Evolutionary conservation across 2,329 filamentous ascomycete species (phyloP), one percentile per base, ranked within the genome.

Genomic region (Claviceps maximensis): DNA sequence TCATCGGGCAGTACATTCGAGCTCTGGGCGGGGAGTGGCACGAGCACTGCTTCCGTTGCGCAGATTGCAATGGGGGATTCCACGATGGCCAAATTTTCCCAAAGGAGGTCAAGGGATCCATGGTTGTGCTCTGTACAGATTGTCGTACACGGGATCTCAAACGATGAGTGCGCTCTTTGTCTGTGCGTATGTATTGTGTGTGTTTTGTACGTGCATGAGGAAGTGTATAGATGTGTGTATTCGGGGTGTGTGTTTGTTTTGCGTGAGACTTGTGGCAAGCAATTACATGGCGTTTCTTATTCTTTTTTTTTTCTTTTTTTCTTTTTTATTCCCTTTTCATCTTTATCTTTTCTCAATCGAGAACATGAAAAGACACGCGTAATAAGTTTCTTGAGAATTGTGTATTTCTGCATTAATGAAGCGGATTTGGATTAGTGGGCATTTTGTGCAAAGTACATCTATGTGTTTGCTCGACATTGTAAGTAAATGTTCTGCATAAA

Each of bases 21-120:
- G 93, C 93, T 0, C 74, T 98, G 45, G 91, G 89, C 5, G 83
- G 82, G 13, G 91, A 97, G 71, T 98, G 93, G 90, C 93, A 98
- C 69, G 84, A 88, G 53, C 76, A 82, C 55, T 98, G 93, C 68
- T 98, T 98, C 71, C 82, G 84, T 53, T 98, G 93, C 65, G 77
- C 74, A 17, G 72, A 73, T 17, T 85, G 82, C 60, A 67, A 72
- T 12, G 77, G 76, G 38, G 75, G 77, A 0, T 84, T 85, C 59
- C 75, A 79, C 38, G 81, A 84, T 59, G 80, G 82, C 0, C 79
- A 83, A 63, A 78, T 84, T 58, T 84, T 84, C 63, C 79, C 80
- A 42, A 76, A 77, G 56, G 71, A 78, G 51, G 73, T 74, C 23
- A 58, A 62, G 1, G 71, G 69, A n/a, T 73, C 73, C 3, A 73